Evolutionary conservation across 2,329 filamentous ascomycete species (phyloP), one percentile per base, ranked within the genome.

Genomic region (Alternaria infectoria): DNA sequence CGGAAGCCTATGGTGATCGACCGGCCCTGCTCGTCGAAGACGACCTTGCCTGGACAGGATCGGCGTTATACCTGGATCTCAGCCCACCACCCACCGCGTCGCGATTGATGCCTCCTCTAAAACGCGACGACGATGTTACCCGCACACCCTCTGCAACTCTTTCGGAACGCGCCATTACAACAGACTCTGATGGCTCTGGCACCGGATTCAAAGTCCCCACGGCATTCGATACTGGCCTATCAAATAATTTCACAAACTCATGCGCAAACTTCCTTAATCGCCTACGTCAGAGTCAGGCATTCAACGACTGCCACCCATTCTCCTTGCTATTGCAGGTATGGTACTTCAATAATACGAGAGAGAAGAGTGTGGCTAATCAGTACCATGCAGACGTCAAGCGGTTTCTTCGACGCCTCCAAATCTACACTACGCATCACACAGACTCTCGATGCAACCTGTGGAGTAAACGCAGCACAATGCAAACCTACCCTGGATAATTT

Each of bases 351-450:
- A 8, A 49, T 28, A 28, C 19, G 17, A 12, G 25, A 10, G 6
- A 2, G 7, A 25, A 32, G 28, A 10, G 21, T 4, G 6, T 50
- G 21, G 25, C 54, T 74, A 32, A 74, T 58, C 15, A n/a, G 32
- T 36, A 40, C n/a, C 7, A 15, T 36, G 15, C 77, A 97, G 89
- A 93, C 91, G 66, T 97, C 95, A 10, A 87, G 86, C 55, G 88
- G 89, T 44, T 97, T 97, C 82, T 98, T 98, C 83, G 84, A 93
- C 59, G 90, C 90, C 17, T 86, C 90, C 65, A 90, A 88, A 74
- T 91, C 91, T 6, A 84, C 91, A 36, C 84, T 91, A 54, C 86
- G 86, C 70, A 91, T 95, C 63, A 92, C 93, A 2, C 88, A 89
- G 65, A 89, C 92, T 19, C 88, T 99, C 55, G 92, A 97, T 70